Conservation (phyloP, 768 basidiomycete genomes). For the Sarcomyxa edulis region DNA sequence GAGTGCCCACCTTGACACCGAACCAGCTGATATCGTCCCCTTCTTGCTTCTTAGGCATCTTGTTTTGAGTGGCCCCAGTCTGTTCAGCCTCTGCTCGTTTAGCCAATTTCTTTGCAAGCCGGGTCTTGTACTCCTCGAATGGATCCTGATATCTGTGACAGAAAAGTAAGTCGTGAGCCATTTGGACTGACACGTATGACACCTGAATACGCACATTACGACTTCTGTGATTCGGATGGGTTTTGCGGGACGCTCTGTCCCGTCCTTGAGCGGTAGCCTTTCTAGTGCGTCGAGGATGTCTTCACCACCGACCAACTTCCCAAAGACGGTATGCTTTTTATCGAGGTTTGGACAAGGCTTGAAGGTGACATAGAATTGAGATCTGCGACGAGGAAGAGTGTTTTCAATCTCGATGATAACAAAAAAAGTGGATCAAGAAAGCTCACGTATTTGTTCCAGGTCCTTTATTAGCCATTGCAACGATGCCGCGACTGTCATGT, state of each 20-base stretch:
- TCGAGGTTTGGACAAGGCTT: slow-evolving; percentile 78
- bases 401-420: too few relatives aligned
- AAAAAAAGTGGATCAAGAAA: not conserved
- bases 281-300: slow-evolving; percentile 85
- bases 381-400: slow-evolving; percentile 35
- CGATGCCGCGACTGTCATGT: slow-evolving; percentile 76
- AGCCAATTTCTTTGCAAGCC: slow-evolving; percentile 75
- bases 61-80: slow-evolving; percentile 21
- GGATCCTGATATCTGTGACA: slow-evolving; percentile 81
- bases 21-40: slow-evolving; percentile 79
- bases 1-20: slow-evolving; percentile 74
- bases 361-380: slow-evolving; percentile 95
- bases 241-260: slow-evolving; percentile 84
- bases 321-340: slow-evolving; percentile 94
- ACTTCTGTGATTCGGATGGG: slow-evolving; percentile 82
- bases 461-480: slow-evolving; percentile 97
- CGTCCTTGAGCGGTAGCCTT: slow-evolving; percentile 71
- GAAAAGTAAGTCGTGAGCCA: slow-evolving; percentile 6
- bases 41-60: slow-evolving; percentile 47
- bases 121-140: slow-evolving; percentile 86
- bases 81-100: slow-evolving; percentile 42
- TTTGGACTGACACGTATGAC: not conserved
- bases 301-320: slow-evolving; percentile 94
- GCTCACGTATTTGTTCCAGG: slow-evolving; percentile 79
- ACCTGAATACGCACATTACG: slow-evolving; percentile 58